Conservation (phyloP, 176 grass and related monocot species). For the Musa beccarii region DNA sequence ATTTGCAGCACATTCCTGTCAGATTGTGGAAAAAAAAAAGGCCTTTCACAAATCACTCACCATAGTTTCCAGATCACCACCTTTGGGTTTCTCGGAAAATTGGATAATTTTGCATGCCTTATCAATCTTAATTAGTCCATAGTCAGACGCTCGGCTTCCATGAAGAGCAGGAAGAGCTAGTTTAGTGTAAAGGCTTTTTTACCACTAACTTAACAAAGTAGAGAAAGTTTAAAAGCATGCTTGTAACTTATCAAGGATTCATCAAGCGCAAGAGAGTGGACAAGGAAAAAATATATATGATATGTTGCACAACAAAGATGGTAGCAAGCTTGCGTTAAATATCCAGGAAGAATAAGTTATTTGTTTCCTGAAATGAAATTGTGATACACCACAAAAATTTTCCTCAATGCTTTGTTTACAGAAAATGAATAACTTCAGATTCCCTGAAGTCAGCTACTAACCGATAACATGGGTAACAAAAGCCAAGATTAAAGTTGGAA, state of each 20-base stretch:
- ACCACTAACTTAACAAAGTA: not conserved
- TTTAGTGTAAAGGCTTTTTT: not conserved
- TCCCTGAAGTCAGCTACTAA: not conserved
- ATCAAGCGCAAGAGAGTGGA: too few species aligned
- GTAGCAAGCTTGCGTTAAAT: too few species aligned
- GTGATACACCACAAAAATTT: not conserved
- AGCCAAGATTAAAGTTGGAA: too few species aligned
- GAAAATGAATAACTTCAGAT: not conserved
- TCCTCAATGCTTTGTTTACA: not conserved
- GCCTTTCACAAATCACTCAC: constrained; percentile 24
- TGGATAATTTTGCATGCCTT: constrained; percentile 44
- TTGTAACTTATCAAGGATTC: not conserved
- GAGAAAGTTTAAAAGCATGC: too few species aligned
- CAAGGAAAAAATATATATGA: too few species aligned
- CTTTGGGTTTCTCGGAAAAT: constrained; percentile 60
- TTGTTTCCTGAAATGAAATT: not conserved
- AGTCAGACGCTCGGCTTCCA: constrained; percentile 58
- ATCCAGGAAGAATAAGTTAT: too few species aligned
- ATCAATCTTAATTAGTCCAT: constrained; percentile 53
- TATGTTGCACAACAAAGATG: too few species aligned
- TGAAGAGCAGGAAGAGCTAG: constrained; percentile 23
- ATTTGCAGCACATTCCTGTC: not conserved
- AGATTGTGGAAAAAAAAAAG: not conserved
- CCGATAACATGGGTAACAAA: not conserved
- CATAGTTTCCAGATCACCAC: constrained; percentile 57